Conservation (phyloP, 169 alveolate species). For the Sarcocystis neurona region DNA sequence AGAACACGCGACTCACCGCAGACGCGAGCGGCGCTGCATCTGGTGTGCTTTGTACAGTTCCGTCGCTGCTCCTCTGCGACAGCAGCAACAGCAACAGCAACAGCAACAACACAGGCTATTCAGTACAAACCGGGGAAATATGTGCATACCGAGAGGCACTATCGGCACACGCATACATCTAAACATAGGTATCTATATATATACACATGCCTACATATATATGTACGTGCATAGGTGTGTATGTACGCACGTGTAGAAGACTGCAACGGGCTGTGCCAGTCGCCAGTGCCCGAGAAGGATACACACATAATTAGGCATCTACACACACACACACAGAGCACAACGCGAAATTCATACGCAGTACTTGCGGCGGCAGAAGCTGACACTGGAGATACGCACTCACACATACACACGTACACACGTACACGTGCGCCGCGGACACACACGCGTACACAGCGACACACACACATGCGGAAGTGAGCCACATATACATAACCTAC, state of each 20-base stretch:
- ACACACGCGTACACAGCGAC: too few relatives aligned
- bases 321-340: background rate
- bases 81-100: background rate
- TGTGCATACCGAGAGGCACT: too few relatives aligned
- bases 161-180: too few relatives aligned
- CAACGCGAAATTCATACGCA: background rate
- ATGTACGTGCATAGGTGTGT: background rate
- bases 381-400: background rate
- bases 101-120: background rate
- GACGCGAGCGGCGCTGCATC: conserved; percentile 19
- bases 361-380: background rate
- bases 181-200: background rate
- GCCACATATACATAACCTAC: too few relatives aligned
- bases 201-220: background rate
- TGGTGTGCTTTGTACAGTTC: conserved; percentile 25
- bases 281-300: background rate
- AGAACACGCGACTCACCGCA: background rate
- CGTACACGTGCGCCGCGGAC: background rate
- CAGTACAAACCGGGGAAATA: background rate
- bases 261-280: background rate
- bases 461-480: too few relatives aligned
- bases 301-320: background rate
- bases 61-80: conserved; percentile 36
- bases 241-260: background rate
- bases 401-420: background rate